These are phyloP conservation scores for Gymnopilus junonius DNA, from an alignment of 768 basidiomycete species.

Conservation along the genomic window DNA sequence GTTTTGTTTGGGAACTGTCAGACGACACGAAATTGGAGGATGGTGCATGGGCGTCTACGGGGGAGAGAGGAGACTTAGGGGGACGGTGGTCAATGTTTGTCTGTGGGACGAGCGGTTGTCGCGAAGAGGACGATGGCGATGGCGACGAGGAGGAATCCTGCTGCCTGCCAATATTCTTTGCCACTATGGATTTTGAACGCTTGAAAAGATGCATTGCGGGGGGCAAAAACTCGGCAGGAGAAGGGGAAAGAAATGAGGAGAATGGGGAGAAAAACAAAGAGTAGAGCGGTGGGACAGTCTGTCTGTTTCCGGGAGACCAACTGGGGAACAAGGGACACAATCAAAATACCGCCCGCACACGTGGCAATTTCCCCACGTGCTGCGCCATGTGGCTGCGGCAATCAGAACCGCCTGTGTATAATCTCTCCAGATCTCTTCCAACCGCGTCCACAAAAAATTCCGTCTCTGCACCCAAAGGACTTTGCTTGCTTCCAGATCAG, in stretches of 20 bases:
- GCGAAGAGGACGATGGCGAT: constrained; percentile 18
- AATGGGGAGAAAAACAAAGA: constrained; percentile 13
- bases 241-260: constrained; percentile 10
- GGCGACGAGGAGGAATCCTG: constrained; percentile 13
- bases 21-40: constrained; percentile 7
- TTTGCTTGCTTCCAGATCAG: neutral
- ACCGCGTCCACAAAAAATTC: neutral
- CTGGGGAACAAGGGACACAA: constrained; percentile 32
- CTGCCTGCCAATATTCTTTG: constrained; percentile 12
- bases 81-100: constrained; percentile 13
- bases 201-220: constrained; percentile 27
- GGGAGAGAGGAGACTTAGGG: constrained; percentile 2
- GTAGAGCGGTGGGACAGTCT: constrained; percentile 8
- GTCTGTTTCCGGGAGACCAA: constrained; percentile 24
- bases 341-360: constrained; percentile 29
- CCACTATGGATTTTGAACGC: constrained; percentile 22
- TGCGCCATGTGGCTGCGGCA: constrained; percentile 32
- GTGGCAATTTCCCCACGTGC: constrained; percentile 32
- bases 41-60: constrained; percentile 3
- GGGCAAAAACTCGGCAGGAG: neutral
- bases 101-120: constrained; percentile 19
- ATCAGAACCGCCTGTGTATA: constrained; percentile 14
- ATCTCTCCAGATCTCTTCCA: neutral
- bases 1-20: constrained; percentile 6
- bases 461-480: neutral